Evolutionary conservation across 1,139 yeast species (phyloP), one percentile per base, ranked within the genome.

Genomic region (Pichia sp.): DNA sequence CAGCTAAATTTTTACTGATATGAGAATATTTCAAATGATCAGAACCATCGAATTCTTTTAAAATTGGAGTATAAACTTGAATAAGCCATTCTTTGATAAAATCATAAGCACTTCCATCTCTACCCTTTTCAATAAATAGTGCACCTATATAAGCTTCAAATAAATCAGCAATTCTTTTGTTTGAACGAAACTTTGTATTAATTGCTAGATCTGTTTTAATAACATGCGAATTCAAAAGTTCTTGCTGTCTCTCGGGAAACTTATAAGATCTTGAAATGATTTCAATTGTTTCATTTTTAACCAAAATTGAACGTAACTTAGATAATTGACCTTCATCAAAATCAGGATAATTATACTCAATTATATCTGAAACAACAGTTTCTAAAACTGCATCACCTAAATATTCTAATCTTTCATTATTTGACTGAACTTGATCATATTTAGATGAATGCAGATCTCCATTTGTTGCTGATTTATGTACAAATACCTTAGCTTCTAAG

Each of bases 71-170:
- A 34, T 47, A 48, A 34, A 88, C 68, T 45, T 71, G 65, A 5
- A 66, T 63, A 25, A 88, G 63, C 95, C 96, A 89, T 7, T 69
- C 63, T 50, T 75, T 71, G 5, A 86, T 78, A 30, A 68, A 71
- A 1, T 67, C 68, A 36, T 75, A 68, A 11, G 53, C 53, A 6
- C 39, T 34, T 42, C 77, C 74, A 4, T 73, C 69, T 49, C 72
- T 68, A 10, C 55, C 55, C 7, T 56, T 49, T 55, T 86, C 95
- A 40, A 81, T 72, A 9, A 81, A 78, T 39, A 90, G 66, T 0
- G 94, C 97, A 5, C 96, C 97, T 38, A 90, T 74, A 60, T 89
- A 90, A 0, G 97, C 96, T 66, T 90, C 97, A 64, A 90, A 86
- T 0, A 85, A 76, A 67, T 86, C 95, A 0, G 95, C 90, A 58